These are phyloP conservation scores for Herpotrichia juniperi DNA, from an alignment of 2,329 filamentous ascomycete species.

Conservation along the genomic window DNA sequence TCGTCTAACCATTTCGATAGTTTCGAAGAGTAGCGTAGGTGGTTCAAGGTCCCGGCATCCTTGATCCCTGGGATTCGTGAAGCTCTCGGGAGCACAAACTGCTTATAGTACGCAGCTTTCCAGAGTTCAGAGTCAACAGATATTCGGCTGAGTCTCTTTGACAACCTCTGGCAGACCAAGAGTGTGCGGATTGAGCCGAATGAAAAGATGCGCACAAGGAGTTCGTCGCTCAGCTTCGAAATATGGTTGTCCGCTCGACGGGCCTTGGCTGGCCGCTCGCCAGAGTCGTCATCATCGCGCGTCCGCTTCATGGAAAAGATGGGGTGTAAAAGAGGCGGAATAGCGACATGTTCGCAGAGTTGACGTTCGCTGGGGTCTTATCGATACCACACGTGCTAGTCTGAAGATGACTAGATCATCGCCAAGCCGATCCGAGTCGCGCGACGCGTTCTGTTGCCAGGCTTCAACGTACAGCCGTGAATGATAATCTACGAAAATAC, in stretches of 20 bases:
- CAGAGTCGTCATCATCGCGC: slow-evolving; percentile 34
- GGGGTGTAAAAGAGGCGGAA: slow-evolving; percentile 13
- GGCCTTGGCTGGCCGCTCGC: slow-evolving; percentile 53
- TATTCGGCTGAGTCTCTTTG: slow-evolving; percentile 73
- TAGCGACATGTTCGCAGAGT: not conserved
- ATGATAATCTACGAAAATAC: not conserved
- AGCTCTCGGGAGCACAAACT: slow-evolving; percentile 83
- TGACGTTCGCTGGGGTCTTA: not conserved
- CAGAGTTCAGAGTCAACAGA: slow-evolving; percentile 85
- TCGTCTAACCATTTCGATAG: slow-evolving; percentile 68
- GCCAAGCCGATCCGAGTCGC: not conserved
- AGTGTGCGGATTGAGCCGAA: slow-evolving; percentile 74
- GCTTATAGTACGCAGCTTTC: slow-evolving; percentile 86
- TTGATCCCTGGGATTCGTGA: slow-evolving; percentile 74
- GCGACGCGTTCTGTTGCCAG: slow-evolving; percentile 2
- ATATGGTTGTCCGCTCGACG: slow-evolving; percentile 63
- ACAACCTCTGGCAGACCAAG: slow-evolving; percentile 72
- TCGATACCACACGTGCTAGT: not conserved
- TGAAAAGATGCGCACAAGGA: slow-evolving; percentile 82
- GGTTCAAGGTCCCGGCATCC: slow-evolving; percentile 45
- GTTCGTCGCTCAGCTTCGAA: slow-evolving; percentile 81
- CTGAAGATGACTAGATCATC: not conserved
- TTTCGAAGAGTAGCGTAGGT: slow-evolving; percentile 59
- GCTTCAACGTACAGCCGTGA: not conserved
- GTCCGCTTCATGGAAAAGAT: slow-evolving; percentile 44